Conservation (phyloP, 768 basidiomycete species). For the Naganishia vishniacii region DNA sequence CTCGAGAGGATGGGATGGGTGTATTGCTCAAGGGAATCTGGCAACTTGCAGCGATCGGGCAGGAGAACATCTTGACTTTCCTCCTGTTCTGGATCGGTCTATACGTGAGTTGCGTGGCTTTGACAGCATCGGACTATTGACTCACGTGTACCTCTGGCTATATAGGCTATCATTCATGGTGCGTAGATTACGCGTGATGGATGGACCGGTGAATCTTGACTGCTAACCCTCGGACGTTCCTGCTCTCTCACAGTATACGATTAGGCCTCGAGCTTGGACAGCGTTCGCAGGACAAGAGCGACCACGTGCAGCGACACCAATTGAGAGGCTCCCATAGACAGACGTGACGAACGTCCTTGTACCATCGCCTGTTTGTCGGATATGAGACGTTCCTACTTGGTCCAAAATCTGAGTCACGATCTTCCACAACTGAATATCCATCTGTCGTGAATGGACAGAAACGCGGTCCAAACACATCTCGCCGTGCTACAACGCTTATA, state of each 20-base stretch:
- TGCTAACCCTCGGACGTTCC: not conserved
- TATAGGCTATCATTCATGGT: slow-evolving; percentile 25
- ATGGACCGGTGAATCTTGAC: not conserved
- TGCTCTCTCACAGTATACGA: not conserved
- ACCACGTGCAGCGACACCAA: too few relatives aligned
- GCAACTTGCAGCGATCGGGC: slow-evolving; percentile 74
- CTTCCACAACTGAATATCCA: too few relatives aligned
- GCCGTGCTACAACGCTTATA: too few relatives aligned
- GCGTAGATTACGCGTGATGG: not conserved
- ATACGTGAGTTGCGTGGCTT: slow-evolving; percentile 54
- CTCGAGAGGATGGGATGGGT: not conserved
- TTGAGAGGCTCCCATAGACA: too few relatives aligned
- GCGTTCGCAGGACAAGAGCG: too few relatives aligned
- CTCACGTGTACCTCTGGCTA: not conserved
- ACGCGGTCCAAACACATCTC: too few relatives aligned
- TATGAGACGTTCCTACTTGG: too few relatives aligned
- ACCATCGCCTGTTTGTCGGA: too few relatives aligned
- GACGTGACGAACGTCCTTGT: too few relatives aligned
- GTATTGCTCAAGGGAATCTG: slow-evolving; percentile 41
- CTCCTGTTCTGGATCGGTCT: slow-evolving; percentile 90
- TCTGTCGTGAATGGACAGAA: too few relatives aligned
- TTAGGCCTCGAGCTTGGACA: not conserved
- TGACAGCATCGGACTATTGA: not conserved
- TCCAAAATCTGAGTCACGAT: too few relatives aligned
- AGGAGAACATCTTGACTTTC: slow-evolving; percentile 86